A percentile compares a stretch with the other conserved stretches of the same genome.
Conservation (phyloP, 768 basidiomycete species). For the Lenzites betulinus region DNA sequence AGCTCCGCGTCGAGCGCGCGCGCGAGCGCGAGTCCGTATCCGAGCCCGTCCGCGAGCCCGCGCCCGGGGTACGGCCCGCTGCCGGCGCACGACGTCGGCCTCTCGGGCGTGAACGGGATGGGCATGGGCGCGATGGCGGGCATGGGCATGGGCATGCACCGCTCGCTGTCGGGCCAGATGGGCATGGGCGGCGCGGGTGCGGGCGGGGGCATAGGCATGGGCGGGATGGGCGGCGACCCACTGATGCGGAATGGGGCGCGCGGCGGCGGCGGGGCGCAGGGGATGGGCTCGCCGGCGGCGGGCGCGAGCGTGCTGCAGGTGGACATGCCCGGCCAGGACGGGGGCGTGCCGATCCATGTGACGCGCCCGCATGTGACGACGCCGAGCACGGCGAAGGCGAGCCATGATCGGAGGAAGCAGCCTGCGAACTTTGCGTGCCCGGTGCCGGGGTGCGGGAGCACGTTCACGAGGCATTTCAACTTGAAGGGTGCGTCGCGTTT, state of each 20-base stretch:
- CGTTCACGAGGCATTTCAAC: conserved; percentile 96
- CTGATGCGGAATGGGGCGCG: background rate
- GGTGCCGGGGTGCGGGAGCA: conserved; percentile 93
- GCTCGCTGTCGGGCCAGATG: conserved; percentile 22
- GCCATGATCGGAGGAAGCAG: conserved; percentile 81
- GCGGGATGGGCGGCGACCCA: conserved; percentile 10
- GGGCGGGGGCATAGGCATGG: background rate
- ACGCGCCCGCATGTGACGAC: conserved; percentile 87
- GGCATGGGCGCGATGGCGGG: conserved; percentile 19
- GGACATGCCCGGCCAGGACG: conserved; percentile 19
- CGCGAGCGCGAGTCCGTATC: conserved; percentile 62
- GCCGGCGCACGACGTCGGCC: conserved; percentile 22
- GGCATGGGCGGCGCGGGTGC: conserved; percentile 7
- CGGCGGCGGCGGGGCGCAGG: background rate
- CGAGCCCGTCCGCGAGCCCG: conserved; percentile 68
- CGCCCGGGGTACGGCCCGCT: conserved; percentile 54
- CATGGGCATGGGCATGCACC: conserved; percentile 22
- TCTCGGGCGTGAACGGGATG: conserved; percentile 11
- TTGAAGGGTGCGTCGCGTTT: conserved; percentile 64
- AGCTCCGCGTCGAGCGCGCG: conserved; percentile 35
- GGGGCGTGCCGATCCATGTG: conserved; percentile 26
- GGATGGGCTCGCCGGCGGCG: background rate
- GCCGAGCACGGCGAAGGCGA: conserved; percentile 84
- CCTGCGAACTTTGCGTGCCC: conserved; percentile 90
- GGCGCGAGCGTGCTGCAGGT: conserved; percentile 18